A percentile compares a stretch with the other conserved stretches of the same genome.
These are phyloP conservation scores for Neurospora pannonica DNA, from an alignment of 495 filamentous ascomycete species.

Conservation along the genomic window DNA sequence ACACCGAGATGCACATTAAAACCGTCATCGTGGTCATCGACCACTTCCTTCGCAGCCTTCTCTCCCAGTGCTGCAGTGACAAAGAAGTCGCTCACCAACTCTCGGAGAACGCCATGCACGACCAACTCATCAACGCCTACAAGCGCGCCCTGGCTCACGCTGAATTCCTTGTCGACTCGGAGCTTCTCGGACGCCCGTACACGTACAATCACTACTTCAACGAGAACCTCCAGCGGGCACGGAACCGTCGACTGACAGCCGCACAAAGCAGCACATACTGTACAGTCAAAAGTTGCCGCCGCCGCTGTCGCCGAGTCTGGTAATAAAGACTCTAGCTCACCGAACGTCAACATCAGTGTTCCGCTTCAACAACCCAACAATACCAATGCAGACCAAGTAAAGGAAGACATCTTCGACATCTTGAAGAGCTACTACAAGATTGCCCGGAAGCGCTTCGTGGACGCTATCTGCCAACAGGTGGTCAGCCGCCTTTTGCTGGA, in stretches of 20 bases:
- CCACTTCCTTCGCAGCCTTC: background rate
- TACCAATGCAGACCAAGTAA: conserved; percentile 34
- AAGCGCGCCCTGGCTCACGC: conserved; percentile 30
- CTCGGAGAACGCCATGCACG: conserved; percentile 26
- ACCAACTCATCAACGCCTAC: conserved; percentile 32
- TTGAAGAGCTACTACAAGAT: conserved; percentile 50
- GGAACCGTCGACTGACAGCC: conserved; percentile 13
- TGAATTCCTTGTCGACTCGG: conserved; percentile 38
- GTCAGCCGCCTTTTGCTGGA: conserved; percentile 18
- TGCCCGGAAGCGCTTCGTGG: conserved; percentile 42
- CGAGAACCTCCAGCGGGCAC: conserved; percentile 33
- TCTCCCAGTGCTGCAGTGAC: background rate
- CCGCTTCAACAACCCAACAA: conserved; percentile 16
- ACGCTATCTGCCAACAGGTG: conserved; percentile 34
- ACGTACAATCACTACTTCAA: conserved; percentile 46
- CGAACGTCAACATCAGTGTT: background rate
- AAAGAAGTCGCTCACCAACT: conserved; percentile 11
- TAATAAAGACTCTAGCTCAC: background rate
- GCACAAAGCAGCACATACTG: background rate
- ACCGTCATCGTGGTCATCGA: background rate
- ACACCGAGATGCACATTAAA: background rate
- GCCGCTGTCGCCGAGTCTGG: background rate
- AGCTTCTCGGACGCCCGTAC: conserved; percentile 31
- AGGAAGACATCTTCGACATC: conserved; percentile 41
- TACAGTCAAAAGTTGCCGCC: background rate